Conservation (phyloP, 345 rosid species). For the Pugionium dolabratum region DNA sequence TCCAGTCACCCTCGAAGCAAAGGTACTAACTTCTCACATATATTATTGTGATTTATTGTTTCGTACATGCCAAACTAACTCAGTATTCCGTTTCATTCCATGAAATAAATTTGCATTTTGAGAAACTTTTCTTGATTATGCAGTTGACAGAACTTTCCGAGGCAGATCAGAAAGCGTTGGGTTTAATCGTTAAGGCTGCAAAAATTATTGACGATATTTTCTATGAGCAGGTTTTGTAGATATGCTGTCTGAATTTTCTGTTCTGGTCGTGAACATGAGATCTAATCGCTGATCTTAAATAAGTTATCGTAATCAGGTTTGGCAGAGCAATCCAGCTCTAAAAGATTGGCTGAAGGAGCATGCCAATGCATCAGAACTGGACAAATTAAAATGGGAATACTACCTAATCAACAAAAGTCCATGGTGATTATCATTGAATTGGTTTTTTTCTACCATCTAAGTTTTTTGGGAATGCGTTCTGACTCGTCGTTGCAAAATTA, state of each 20-base stretch:
- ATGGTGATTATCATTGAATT: constrained; percentile 52
- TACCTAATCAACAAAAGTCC: constrained; percentile 86
- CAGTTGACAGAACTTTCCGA: constrained; percentile 75
- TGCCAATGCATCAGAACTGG: constrained; percentile 64
- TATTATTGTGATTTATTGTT: constrained; percentile 14
- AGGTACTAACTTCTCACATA: constrained; percentile 46
- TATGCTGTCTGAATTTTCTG: not conserved
- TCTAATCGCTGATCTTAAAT: constrained; percentile 26
- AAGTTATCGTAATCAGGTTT: constrained; percentile 51
- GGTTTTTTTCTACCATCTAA: constrained; percentile 20
- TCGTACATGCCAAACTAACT: not conserved
- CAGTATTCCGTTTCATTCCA: not conserved
- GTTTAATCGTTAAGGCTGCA: constrained; percentile 77
- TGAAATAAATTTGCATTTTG: constrained; percentile 8
- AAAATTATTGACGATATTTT: constrained; percentile 76
- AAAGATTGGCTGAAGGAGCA: constrained; percentile 82
- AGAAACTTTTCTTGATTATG: constrained; percentile 30
- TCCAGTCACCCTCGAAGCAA: constrained; percentile 67
- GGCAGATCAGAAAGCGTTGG: constrained; percentile 65
- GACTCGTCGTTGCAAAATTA: constrained; percentile 4
- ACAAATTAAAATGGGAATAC: constrained; percentile 70
- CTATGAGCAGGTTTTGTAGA: constrained; percentile 62
- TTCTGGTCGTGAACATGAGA: constrained; percentile 8
- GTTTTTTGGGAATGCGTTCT: not conserved
- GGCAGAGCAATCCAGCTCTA: constrained; percentile 79